phyloP scores from a whole-genome alignment of 345 rosid genomes.

The Euphorbia tirucalli region DNA sequence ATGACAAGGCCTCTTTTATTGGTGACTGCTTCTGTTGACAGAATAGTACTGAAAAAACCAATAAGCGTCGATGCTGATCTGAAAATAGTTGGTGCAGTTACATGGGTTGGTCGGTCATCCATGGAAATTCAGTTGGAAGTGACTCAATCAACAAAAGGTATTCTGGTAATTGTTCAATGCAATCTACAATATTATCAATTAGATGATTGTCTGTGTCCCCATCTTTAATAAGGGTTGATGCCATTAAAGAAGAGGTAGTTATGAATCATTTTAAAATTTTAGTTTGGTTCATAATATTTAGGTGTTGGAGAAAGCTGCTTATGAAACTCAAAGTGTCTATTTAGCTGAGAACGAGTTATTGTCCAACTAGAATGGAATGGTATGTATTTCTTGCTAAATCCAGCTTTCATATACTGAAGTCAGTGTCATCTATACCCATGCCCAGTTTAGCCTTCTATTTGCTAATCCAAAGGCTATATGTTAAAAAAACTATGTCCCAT shows the following conservation, averaged over 20 bases:
- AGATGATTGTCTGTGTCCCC: no score
- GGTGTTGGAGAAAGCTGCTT: not conserved
- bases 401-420: no score
- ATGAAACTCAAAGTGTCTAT: not conserved
- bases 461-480: no score
- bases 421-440: no score
- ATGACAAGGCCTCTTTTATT: slow-evolving; percentile 55
- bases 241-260: not conserved
- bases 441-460: no score
- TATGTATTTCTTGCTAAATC: no score
- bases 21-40: slow-evolving; percentile 94
- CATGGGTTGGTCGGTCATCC: slow-evolving; percentile 87
- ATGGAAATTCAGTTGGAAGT: slow-evolving; percentile 90
- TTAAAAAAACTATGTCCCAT: not conserved
- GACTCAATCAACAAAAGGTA: slow-evolving; percentile 56
- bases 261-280: not conserved
- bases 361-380: not conserved
- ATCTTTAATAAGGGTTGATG: not conserved
- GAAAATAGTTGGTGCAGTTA: slow-evolving; percentile 67
- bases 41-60: slow-evolving; percentile 64
- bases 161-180: not conserved
- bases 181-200: not conserved
- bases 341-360: not conserved
- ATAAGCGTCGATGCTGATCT: slow-evolving; percentile 56
- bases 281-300: no score